Conservation (phyloP, 768 basidiomycete genomes). For the Boletellus emodensis region DNA sequence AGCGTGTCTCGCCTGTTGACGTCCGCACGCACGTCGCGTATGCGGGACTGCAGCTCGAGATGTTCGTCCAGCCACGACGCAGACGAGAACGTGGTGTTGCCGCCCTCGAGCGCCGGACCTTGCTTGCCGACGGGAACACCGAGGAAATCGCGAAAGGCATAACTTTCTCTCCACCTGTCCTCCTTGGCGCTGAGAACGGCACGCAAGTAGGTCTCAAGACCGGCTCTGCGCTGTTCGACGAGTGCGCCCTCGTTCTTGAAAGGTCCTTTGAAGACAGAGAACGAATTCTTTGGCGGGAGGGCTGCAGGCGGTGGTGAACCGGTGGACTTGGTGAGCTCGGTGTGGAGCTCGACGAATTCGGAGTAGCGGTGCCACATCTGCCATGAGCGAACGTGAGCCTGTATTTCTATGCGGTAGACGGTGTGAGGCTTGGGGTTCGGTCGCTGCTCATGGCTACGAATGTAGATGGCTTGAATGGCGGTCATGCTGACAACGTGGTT, state of each 20-base stretch:
- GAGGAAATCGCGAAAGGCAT: slow-evolving; percentile 83
- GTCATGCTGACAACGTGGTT: slow-evolving; percentile 42
- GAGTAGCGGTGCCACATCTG: slow-evolving; percentile 93
- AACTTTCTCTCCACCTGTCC: slow-evolving; percentile 73
- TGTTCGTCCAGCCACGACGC: slow-evolving; percentile 92
- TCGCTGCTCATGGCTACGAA: slow-evolving; percentile 67
- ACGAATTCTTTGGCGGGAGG: slow-evolving; percentile 83
- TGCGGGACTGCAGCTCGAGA: slow-evolving; percentile 64
- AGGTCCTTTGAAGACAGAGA: slow-evolving; percentile 60
- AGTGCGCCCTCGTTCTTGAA: slow-evolving; percentile 49
- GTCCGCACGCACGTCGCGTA: slow-evolving; percentile 80
- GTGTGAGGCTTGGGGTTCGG: slow-evolving; percentile 69
- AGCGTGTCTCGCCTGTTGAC: slow-evolving; percentile 87
- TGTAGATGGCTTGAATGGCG: slow-evolving; percentile 72
- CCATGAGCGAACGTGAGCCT: slow-evolving; percentile 89
- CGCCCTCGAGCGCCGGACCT: slow-evolving; percentile 26
- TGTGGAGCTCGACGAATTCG: slow-evolving; percentile 86
- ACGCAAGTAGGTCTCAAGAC: slow-evolving; percentile 82
- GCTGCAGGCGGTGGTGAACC: slow-evolving; percentile 71
- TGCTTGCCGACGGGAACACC: slow-evolving; percentile 70
- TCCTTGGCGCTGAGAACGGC: slow-evolving; percentile 82
- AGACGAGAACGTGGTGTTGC: slow-evolving; percentile 54
- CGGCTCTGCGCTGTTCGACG: slow-evolving; percentile 71
- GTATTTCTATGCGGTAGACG: slow-evolving; percentile 79
- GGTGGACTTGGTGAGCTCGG: slow-evolving; percentile 75